Conservation (phyloP, 306 rosid genomes). For the Ceratonia siliqua region DNA sequence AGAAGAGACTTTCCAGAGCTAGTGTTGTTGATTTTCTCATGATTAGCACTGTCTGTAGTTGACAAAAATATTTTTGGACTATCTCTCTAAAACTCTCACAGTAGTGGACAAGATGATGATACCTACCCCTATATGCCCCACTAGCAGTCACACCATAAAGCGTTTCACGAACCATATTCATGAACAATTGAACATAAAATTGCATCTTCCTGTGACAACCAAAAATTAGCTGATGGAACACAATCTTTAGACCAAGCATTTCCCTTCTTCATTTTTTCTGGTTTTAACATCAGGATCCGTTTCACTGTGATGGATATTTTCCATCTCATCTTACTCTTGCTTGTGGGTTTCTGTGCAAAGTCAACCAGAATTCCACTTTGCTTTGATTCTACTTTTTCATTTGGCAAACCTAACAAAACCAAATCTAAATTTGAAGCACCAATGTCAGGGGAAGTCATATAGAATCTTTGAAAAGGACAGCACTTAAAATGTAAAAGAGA, state of each 20-base stretch:
- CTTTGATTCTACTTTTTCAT: slow-evolving; percentile 57
- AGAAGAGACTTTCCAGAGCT: slow-evolving; percentile 95
- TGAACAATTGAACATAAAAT: slow-evolving; percentile 87
- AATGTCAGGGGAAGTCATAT: slow-evolving; percentile 48
- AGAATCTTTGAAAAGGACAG: no score
- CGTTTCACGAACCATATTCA: slow-evolving; percentile 90
- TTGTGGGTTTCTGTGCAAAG: slow-evolving; percentile 62
- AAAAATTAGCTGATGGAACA: slow-evolving; percentile 82
- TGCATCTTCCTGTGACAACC: slow-evolving; percentile 95
- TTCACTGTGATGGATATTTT: slow-evolving; percentile 89
- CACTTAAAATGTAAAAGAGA: no score
- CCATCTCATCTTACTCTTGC: slow-evolving; percentile 84
- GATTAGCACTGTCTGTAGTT: slow-evolving; percentile 63
- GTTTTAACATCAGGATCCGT: slow-evolving; percentile 73
- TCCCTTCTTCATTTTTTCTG: slow-evolving; percentile 84
- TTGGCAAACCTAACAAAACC: slow-evolving; percentile 53
- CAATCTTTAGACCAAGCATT: slow-evolving; percentile 87
- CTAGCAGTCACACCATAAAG: slow-evolving; percentile 85
- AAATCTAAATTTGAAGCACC: slow-evolving; percentile 66
- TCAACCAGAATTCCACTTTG: slow-evolving; percentile 55
- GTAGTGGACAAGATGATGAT: slow-evolving; percentile 94
- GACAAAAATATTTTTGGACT: slow-evolving; percentile 72
- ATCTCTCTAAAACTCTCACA: slow-evolving; percentile 96
- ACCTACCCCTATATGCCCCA: slow-evolving; percentile 85
- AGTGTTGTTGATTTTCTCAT: slow-evolving; percentile 64